Conservation (phyloP, 305 asterid genomes). For the Solanum hybrid region DNA sequence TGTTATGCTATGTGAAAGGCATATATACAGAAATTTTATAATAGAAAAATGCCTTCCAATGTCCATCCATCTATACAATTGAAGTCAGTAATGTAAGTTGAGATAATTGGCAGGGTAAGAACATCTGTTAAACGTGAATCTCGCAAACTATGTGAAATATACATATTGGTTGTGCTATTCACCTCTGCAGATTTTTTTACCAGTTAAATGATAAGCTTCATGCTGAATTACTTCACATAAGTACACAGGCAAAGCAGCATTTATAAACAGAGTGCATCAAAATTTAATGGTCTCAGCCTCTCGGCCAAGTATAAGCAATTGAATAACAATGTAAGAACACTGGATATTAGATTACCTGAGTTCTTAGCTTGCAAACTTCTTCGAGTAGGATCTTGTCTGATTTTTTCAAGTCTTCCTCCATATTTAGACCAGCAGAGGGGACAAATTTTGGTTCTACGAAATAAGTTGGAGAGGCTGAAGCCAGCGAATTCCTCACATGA, state of each 20-base stretch:
- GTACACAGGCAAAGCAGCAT: not conserved
- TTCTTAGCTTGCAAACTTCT: constrained; percentile 29
- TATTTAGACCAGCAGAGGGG: not conserved
- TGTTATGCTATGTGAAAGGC: not conserved
- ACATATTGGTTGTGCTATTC: not conserved
- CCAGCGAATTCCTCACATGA: constrained; percentile 7
- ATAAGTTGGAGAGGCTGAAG: constrained; percentile 11
- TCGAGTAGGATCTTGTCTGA: constrained; percentile 18
- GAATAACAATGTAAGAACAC: not conserved
- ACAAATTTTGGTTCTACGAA: constrained; percentile 4
- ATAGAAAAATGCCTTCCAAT: not conserved
- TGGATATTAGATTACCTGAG: constrained; percentile 21
- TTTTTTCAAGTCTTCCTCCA: constrained; percentile 7
- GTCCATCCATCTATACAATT: not conserved
- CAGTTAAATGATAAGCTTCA: not conserved
- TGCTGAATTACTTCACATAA: not conserved
- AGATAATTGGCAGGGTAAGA: not conserved
- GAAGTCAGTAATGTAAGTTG: not conserved
- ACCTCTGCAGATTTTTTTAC: not conserved
- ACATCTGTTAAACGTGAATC: not conserved
- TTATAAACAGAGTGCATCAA: not conserved
- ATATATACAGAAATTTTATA: not conserved
- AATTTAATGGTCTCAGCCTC: not conserved
- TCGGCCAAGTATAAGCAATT: not conserved
- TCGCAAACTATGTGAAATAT: not conserved